Evolutionary conservation across 2,329 filamentous ascomycete species (phyloP), one percentile per base, ranked within the genome.

Genomic region (Ophiostoma triangulosporum): DNA sequence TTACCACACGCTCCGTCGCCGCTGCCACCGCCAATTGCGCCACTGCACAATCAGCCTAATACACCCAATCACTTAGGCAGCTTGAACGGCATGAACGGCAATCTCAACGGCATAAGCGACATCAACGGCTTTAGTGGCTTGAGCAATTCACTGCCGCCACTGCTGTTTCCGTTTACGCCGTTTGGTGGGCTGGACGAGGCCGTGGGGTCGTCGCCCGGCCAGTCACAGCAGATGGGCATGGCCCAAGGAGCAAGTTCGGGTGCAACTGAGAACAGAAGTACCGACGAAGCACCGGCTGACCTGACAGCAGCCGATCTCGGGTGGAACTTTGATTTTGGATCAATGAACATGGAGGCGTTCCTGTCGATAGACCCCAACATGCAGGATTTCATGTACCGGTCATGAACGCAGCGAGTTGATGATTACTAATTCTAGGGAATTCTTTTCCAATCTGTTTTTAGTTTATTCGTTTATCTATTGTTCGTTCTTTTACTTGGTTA

Each of bases 291-390:
- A 6, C 53, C 54, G 15, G 38, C 48, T 2, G 57, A 59, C n/a
- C 32, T 59, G 24, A 58, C 56, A 11, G 51, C 54, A 3, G 57
- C 57, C 4, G 57, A 59, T 12, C 50, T 59, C 2, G 57, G 57
- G 9, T 59, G 56, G 54, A 54, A 56, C 35, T 58, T 59, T 54
- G 57, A 59, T 14, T 59, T 59, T 50, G 53, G 50, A 3, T 55
- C 57, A 3, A 59, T 59, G 57, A 56, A 57, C 46, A 57, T 59
- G 56, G 57, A 59, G 31, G 53, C 56, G 3, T 58, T 59, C 11
- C 26, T 59, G 33, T 58, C 57, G 3, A 53, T 59, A 7, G 56
- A 59, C 35, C 57, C 56, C 3, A 51, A 32, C n/a, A 49, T 57
- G 51, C 35, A 54, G 27, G 56, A 58, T 26, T 54, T 55, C 11